phyloP scores from a whole-genome alignment of 2,329 filamentous ascomycete genomes.

The Sclerotinia nivalis region DNA sequence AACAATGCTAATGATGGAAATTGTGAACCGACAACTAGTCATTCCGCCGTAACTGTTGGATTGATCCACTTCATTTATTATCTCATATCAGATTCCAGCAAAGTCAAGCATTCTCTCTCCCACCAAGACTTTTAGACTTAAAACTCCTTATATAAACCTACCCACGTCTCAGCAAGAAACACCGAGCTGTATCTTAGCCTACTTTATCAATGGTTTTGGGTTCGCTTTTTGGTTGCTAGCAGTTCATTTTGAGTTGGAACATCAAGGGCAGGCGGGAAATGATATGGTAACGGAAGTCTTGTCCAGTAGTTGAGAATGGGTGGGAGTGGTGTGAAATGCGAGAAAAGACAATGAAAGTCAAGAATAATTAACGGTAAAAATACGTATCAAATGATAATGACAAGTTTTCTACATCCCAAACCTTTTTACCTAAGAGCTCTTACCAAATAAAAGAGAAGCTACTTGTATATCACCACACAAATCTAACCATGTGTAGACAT shows the following conservation, averaged over 20 bases:
- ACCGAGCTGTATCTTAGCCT: not conserved
- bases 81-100: not conserved
- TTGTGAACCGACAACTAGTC: too few species aligned
- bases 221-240: not conserved
- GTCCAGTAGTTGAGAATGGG: not conserved
- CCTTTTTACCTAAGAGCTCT: not conserved
- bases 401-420: too few species aligned
- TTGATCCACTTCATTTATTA: too few species aligned
- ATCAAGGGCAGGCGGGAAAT: not conserved
- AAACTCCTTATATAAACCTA: not conserved
- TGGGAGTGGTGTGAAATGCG: fast-evolving
- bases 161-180: not conserved
- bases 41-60: too few species aligned
- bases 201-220: not conserved
- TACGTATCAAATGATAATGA: not conserved
- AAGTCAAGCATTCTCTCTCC: not conserved
- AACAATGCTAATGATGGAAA: too few species aligned
- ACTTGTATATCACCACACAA: too few species aligned
- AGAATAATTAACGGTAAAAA: not conserved
- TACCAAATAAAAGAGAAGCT: not conserved
- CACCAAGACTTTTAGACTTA: not conserved
- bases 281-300: not conserved
- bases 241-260: not conserved
- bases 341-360: not conserved
- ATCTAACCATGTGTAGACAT: too few species aligned